phyloP scores from a whole-genome alignment of 305 asterid species.

The Ilex paraguariensis region DNA sequence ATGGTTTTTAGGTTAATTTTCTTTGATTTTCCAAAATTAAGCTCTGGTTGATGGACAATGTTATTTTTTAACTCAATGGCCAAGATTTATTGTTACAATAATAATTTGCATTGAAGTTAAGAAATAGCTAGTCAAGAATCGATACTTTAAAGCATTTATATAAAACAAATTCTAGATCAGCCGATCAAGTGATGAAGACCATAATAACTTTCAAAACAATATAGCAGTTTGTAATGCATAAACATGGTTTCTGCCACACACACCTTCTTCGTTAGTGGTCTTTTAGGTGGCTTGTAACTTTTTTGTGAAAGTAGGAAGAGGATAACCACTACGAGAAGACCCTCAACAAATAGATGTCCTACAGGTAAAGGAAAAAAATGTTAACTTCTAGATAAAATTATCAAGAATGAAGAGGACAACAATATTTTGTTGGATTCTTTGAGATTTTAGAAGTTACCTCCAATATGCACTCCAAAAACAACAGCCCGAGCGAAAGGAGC shows the following conservation, averaged over 20 bases:
- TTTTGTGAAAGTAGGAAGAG: slow-evolving; percentile 76
- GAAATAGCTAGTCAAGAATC: not conserved
- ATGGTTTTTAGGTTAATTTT: too few relatives aligned
- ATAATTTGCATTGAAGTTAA: not conserved
- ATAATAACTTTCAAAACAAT: not conserved
- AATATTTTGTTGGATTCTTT: not conserved
- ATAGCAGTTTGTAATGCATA: not conserved
- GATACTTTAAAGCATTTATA: not conserved
- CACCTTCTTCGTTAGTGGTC: slow-evolving; percentile 90
- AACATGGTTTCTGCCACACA: not conserved
- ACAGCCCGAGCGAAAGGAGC: slow-evolving; percentile 79
- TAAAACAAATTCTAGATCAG: too few relatives aligned
- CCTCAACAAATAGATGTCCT: slow-evolving; percentile 97
- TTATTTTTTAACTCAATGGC: too few relatives aligned
- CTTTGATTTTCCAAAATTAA: too few relatives aligned
- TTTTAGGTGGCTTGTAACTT: slow-evolving; percentile 96
- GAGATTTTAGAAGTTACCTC: slow-evolving; percentile 40
- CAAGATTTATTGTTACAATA: too few relatives aligned
- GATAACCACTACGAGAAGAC: slow-evolving; percentile 81
- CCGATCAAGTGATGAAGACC: not conserved
- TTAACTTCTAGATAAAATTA: not conserved
- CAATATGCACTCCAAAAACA: slow-evolving; percentile 87
- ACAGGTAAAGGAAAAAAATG: slow-evolving; percentile 19
- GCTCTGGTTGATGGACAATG: too few relatives aligned
- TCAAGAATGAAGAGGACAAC: not conserved